Base-by-base conservation (phyloP, 116 monocot genomes). In the Cymodocea nodosa region DNA sequence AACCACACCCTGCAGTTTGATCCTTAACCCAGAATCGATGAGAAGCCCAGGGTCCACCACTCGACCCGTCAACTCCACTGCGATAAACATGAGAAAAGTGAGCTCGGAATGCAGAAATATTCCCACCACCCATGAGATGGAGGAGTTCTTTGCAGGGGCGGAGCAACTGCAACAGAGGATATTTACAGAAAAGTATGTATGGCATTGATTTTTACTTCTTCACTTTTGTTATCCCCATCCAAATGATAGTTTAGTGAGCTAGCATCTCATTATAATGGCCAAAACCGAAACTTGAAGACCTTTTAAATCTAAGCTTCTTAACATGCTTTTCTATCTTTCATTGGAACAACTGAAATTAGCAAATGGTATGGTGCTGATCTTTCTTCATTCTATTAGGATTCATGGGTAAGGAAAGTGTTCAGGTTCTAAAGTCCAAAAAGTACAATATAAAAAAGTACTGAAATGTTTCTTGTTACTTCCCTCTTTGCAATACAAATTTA, bases 1-100 rank as follows among this genome's bases (percentile, higher is more conserved):
- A 72, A 86, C 78, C 17, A 83, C 90, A 53, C 86, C 90, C 22
- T 83, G 86, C 73, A 79, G 81, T 64, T 59, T 71, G 54, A 76
- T 82, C 44, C 78, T 71, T 68, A 74, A 81, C 39, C 23, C 80
- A 34, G 89, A 76, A n/a, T 25, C 51, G 5, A 23, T 74, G 9
- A 23, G 59, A 53, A 85, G 85, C 6, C 81, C 83, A 30, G 77
- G 83, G 51, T 83, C 83, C 51, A 75, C 80, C 20, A 83, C 67
- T 50, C 70, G 74, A 19, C 69, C 53, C 23, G 23, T 52, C 22
- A 58, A 39, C 55, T 50, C 65, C 4, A 65, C 6, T 25, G 44
- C 35, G 24, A 12, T 67, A 17, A 79, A 23, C 64, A 60, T 54
- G 69, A 75, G 74, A 44, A 59, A 51, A 5, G 68, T 71, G 69